These are phyloP conservation scores for Tubosaeta brunneosetosa DNA, from an alignment of 768 basidiomycete species.

Conservation along the genomic window DNA sequence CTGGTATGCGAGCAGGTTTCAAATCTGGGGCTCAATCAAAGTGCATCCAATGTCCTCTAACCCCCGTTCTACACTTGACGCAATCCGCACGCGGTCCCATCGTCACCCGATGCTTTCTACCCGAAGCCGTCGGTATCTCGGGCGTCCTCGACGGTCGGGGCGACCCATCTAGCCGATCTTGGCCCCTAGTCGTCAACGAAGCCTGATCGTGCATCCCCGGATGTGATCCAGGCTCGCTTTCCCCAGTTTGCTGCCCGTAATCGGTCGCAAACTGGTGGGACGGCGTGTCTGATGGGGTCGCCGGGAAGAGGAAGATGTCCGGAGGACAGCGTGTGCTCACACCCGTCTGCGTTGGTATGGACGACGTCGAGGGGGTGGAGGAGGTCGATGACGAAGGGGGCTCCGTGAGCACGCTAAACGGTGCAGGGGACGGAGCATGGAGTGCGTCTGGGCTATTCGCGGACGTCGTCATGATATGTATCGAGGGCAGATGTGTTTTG, in stretches of 20 bases:
- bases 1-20: constrained; percentile 1
- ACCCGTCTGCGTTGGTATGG: constrained; percentile 4
- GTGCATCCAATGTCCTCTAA: constrained; percentile 73
- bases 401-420: constrained; percentile 26
- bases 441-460: not conserved
- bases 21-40: constrained; percentile 36
- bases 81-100: constrained; percentile 73
- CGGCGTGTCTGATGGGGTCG: constrained; percentile 22
- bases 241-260: constrained; percentile 1
- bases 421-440: constrained; percentile 13
- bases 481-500: constrained; percentile 20
- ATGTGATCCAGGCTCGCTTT: not conserved
- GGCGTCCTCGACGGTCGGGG: constrained; percentile 11
- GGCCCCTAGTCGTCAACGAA: constrained; percentile 5
- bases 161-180: constrained; percentile 14
- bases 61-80: constrained; percentile 56
- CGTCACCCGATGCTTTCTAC: constrained; percentile 48
- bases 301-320: constrained; percentile 27
- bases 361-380: constrained; percentile 13
- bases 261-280: constrained; percentile 6
- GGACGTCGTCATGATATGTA: constrained; percentile 23
- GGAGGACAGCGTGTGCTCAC: constrained; percentile 15
- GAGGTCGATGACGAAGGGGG: constrained; percentile 21
- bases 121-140: constrained; percentile 13
- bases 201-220: constrained; percentile 3